These are phyloP conservation scores for Emericellopsis cladophorae DNA, from an alignment of 2,329 filamentous ascomycete species.

Conservation along the genomic window DNA sequence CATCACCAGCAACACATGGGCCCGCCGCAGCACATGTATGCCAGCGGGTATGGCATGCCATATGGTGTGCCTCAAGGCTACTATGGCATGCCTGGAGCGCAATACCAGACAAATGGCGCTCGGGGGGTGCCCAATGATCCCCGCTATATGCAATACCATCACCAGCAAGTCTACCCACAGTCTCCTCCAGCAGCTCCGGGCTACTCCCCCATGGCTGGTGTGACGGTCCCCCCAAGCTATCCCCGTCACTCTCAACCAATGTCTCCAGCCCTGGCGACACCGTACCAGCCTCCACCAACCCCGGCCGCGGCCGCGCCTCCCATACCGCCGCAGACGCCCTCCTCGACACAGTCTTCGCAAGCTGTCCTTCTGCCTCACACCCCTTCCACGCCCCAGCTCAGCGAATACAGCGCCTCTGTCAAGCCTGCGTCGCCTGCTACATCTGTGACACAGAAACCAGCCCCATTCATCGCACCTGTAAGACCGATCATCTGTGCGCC, in stretches of 20 bases:
- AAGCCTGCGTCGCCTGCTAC: too few relatives aligned
- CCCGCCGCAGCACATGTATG: constrained; percentile 32
- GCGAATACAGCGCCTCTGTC: too few relatives aligned
- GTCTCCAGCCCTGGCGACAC: constrained; percentile 40
- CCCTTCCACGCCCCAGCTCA: background rate
- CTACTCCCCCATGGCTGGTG: constrained; percentile 38
- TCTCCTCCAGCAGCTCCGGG: constrained; percentile 37
- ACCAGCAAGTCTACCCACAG: constrained; percentile 22
- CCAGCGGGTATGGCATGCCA: constrained; percentile 28
- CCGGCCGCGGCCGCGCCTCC: constrained; percentile 29
- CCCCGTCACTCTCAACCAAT: constrained; percentile 30
- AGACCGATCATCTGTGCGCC: background rate
- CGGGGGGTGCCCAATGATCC: constrained; percentile 26
- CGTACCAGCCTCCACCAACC: constrained; percentile 40
- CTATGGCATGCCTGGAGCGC: constrained; percentile 41
- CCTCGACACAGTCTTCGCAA: constrained; percentile 26
- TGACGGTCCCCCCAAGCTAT: constrained; percentile 32
- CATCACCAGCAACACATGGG: constrained; percentile 18
- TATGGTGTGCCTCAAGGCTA: constrained; percentile 29
- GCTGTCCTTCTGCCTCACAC: constrained; percentile 9
- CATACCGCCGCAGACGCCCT: constrained; percentile 33
- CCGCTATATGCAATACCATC: constrained; percentile 27
- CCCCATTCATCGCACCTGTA: background rate
- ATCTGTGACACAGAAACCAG: too few relatives aligned
- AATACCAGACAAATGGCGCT: constrained; percentile 41